These are phyloP conservation scores for Didymella segeticola DNA, from an alignment of 2,329 filamentous ascomycete species.

Conservation along the genomic window DNA sequence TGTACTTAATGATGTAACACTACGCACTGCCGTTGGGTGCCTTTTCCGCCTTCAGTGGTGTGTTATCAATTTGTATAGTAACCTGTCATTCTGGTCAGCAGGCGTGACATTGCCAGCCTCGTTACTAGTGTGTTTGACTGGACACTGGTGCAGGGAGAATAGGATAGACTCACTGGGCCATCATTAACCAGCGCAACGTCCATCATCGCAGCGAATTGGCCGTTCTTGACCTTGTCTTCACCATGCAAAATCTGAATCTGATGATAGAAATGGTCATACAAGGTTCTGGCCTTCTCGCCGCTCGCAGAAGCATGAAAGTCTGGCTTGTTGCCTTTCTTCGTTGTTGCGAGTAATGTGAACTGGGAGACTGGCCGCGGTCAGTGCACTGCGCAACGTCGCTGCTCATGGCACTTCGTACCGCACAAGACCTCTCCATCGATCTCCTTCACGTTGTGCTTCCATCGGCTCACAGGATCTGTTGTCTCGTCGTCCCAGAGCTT, in stretches of 20 bases:
- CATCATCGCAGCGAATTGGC: constrained; percentile 99
- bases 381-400: background rate
- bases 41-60: constrained; percentile 51
- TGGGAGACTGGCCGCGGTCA: constrained; percentile 74
- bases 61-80: constrained; percentile 57
- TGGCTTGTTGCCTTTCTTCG: constrained; percentile 95
- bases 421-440: constrained; percentile 93
- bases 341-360: constrained; percentile 89
- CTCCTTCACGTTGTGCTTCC: constrained; percentile 89
- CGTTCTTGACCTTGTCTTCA: constrained; percentile 82
- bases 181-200: constrained; percentile 93
- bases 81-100: constrained; percentile 45
- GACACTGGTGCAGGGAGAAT: too few species aligned
- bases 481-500: constrained; percentile 88
- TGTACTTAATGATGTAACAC: constrained; percentile 52
- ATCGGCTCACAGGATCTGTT: constrained; percentile 65
- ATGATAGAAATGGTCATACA: constrained; percentile 84
- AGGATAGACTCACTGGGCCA: constrained; percentile 70
- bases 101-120: too few species aligned
- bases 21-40: constrained; percentile 28
- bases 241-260: constrained; percentile 76
- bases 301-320: constrained; percentile 90
- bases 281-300: constrained; percentile 75
- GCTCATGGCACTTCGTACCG: constrained; percentile 62
- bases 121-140: too few species aligned